Evolutionary conservation across 148 eudicot genomes (phyloP).

Genomic region (Chenopodium quinoa): DNA sequence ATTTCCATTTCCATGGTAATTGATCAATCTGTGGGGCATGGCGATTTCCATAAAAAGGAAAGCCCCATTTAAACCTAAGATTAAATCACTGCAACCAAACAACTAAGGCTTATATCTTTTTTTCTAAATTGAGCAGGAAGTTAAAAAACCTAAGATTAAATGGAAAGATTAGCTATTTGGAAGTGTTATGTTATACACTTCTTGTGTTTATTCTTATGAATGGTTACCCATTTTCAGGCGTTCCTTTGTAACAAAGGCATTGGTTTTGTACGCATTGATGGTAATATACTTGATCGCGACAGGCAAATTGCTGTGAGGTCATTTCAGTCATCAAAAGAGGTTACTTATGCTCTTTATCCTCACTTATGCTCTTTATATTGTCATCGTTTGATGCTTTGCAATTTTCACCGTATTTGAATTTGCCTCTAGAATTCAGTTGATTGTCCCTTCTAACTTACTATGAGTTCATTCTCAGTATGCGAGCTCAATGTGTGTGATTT

Average conservation of each 20-base stretch:
- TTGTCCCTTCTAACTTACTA: not conserved
- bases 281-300: constrained; percentile 54
- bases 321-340: constrained; percentile 79
- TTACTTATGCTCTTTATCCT: constrained; percentile 20
- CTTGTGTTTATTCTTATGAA: constrained; percentile 11
- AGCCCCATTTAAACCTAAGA: not conserved
- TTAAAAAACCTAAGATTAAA: not conserved
- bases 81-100: not conserved
- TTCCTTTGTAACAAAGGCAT: constrained; percentile 66
- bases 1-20: not conserved
- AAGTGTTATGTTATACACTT: constrained; percentile 7
- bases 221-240: constrained; percentile 44
- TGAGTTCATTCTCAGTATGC: not conserved
- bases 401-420: not conserved
- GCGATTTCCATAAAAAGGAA: not conserved
- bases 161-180: not conserved
- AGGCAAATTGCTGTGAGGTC: constrained; percentile 71
- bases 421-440: not conserved
- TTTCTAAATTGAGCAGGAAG: not conserved
- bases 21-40: not conserved
- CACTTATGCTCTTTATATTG: constrained; percentile 19
- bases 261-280: constrained; percentile 83
- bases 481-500: not conserved
- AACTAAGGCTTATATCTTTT: not conserved
- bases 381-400: constrained; percentile 1